Evolutionary conservation across 1,284 basidiomycete genomes (phyloP).

Genomic region (Mixia osmundae): DNA sequence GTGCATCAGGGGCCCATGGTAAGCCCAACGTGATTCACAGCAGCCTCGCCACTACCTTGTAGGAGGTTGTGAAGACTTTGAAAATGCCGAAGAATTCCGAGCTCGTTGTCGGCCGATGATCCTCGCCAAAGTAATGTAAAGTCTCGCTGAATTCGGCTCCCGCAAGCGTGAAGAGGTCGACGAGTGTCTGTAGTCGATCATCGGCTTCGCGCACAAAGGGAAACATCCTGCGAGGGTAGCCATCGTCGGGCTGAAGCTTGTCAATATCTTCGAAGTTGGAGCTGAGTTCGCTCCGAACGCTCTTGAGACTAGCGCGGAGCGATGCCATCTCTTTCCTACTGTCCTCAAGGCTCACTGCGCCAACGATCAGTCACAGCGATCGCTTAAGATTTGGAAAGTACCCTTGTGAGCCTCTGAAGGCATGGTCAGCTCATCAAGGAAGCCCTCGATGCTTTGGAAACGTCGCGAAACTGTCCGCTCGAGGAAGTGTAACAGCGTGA

Average conservation of each 20-base stretch:
- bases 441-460: conserved; percentile 68
- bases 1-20: not conserved
- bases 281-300: conserved; percentile 49
- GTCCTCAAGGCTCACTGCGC: conserved; percentile 47
- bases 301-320: conserved; percentile 51
- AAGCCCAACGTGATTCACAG: not conserved
- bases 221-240: conserved; percentile 74
- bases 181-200: conserved; percentile 6
- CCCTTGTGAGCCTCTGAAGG: conserved; percentile 85
- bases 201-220: conserved; percentile 28
- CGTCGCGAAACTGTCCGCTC: conserved; percentile 70
- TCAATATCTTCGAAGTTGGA: conserved; percentile 51
- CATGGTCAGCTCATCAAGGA: conserved; percentile 66
- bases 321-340: conserved; percentile 44
- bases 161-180: conserved; percentile 4
- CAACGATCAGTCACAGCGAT: not conserved
- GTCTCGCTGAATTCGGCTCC: not conserved
- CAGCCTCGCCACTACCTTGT: not conserved
- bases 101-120: not conserved
- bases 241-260: conserved; percentile 32
- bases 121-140: not conserved
- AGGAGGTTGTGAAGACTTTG: not conserved
- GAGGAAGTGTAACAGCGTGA: conserved; percentile 81
- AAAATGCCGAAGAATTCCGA: conserved; percentile 2
- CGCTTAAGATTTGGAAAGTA: conserved; percentile 21